Evolutionary conservation across 2,329 filamentous ascomycete genomes (phyloP).

Genomic region (Lizonia empirigonia): DNA sequence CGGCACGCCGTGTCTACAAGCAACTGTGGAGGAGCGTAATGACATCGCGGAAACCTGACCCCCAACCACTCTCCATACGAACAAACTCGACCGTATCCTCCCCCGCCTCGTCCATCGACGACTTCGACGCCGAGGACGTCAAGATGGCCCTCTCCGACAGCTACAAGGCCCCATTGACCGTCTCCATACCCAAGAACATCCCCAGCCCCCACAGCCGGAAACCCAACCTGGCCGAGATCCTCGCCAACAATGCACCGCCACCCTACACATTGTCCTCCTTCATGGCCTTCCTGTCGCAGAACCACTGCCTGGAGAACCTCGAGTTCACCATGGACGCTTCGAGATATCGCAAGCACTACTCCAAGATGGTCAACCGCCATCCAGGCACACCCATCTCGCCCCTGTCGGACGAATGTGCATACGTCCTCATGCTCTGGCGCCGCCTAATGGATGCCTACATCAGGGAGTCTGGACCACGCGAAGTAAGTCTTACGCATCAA

Average conservation of each 20-base stretch:
- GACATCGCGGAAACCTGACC: conserved; percentile 40
- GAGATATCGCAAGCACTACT: conserved; percentile 74
- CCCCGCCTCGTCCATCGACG: conserved; percentile 38
- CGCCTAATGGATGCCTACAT: conserved; percentile 91
- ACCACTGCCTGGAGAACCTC: conserved; percentile 93
- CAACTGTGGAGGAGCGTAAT: conserved; percentile 48
- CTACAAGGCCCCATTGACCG: conserved; percentile 54
- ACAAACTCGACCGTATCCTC: conserved; percentile 45
- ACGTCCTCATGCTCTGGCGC: conserved; percentile 82
- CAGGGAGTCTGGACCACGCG: conserved; percentile 46
- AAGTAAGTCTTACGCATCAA: conserved; percentile 29
- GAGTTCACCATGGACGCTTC: conserved; percentile 96
- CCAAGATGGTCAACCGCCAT: conserved; percentile 61
- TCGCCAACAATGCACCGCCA: conserved; percentile 81
- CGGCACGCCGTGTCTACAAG: conserved; percentile 44
- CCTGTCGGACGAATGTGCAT: conserved; percentile 65
- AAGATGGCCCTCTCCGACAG: conserved; percentile 57
- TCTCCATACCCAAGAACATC: conserved; percentile 54
- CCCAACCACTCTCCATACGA: conserved; percentile 38
- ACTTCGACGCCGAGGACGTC: conserved; percentile 54
- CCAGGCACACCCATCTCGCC: conserved; percentile 55
- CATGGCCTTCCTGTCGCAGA: conserved; percentile 95
- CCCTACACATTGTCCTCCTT: conserved; percentile 93
- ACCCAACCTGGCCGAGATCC: conserved; percentile 83
- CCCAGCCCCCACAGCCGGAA: conserved; percentile 60